Evolutionary conservation across 306 rosid species (phyloP).

Genomic region (Prunus fruticosa): DNA sequence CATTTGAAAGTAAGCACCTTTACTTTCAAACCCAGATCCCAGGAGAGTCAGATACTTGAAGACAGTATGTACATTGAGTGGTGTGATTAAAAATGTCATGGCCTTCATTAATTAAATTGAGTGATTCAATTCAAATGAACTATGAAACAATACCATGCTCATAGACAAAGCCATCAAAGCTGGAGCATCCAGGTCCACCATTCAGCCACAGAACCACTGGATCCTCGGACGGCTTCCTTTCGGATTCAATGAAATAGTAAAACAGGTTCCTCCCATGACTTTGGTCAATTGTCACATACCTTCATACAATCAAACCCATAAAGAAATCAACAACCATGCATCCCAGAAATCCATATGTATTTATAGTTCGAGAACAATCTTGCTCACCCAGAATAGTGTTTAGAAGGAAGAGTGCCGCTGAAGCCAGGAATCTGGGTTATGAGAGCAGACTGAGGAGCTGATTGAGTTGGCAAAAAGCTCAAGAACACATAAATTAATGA

Average conservation of each 20-base stretch:
- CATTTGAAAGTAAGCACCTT: background rate
- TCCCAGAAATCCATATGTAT: background rate
- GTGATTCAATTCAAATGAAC: background rate
- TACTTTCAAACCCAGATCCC: background rate
- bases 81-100: background rate
- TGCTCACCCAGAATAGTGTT: slow-evolving; percentile 48
- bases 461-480: slow-evolving; percentile 20
- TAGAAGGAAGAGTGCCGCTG: slow-evolving; percentile 40
- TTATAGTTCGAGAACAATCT: background rate
- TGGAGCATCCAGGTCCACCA: slow-evolving; percentile 98
- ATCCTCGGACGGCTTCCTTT: slow-evolving; percentile 70
- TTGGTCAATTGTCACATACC: slow-evolving; percentile 44
- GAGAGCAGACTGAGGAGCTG: slow-evolving; percentile 40
- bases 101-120: background rate
- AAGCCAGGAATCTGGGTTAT: slow-evolving; percentile 47
- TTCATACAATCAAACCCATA: slow-evolving; percentile 21
- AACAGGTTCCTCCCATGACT: slow-evolving; percentile 67
- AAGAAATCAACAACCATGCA: background rate
- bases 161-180: slow-evolving; percentile 93
- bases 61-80: background rate
- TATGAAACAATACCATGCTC: slow-evolving; percentile 65
- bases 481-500: slow-evolving; percentile 5
- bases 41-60: background rate
- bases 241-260: slow-evolving; percentile 78
- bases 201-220: slow-evolving; percentile 98